phyloP scores from a whole-genome alignment of 2,329 filamentous ascomycete genomes.

The Pseudophaeomoniella oleicola region DNA sequence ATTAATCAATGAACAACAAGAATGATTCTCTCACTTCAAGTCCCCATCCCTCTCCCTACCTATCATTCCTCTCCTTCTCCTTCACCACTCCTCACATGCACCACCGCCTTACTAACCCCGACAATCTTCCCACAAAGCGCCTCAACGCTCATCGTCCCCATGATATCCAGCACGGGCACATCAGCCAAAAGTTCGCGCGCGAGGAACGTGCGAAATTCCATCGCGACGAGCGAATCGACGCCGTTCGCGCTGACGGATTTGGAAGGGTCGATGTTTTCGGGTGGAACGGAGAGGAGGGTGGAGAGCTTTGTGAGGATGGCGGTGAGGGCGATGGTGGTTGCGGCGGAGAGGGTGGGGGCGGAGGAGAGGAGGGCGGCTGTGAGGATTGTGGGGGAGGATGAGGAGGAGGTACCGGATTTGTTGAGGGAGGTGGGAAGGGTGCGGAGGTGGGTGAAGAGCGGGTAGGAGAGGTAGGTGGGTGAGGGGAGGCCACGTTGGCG shows the following conservation, averaged over 20 bases:
- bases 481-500: neutral
- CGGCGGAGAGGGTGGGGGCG: constrained; percentile 28
- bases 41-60: no score
- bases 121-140: neutral
- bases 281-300: constrained; percentile 33
- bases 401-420: no score
- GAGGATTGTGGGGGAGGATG: neutral
- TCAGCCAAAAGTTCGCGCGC: constrained; percentile 27
- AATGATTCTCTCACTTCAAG: no score
- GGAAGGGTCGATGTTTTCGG: constrained; percentile 30
- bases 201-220: constrained; percentile 33
- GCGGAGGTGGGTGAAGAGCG: neutral
- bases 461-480: neutral
- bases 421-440: neutral
- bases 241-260: constrained; percentile 16
- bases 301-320: constrained; percentile 35
- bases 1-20: no score
- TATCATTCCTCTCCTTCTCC: no score
- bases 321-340: constrained; percentile 27
- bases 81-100: no score
- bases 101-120: neutral
- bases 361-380: constrained; percentile 20
- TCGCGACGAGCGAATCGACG: constrained; percentile 23
- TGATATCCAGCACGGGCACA: constrained; percentile 31
- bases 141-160: constrained; percentile 16